Evolutionary conservation across 2,329 filamentous ascomycete species (phyloP).

Genomic region (Fusarium humuli): DNA sequence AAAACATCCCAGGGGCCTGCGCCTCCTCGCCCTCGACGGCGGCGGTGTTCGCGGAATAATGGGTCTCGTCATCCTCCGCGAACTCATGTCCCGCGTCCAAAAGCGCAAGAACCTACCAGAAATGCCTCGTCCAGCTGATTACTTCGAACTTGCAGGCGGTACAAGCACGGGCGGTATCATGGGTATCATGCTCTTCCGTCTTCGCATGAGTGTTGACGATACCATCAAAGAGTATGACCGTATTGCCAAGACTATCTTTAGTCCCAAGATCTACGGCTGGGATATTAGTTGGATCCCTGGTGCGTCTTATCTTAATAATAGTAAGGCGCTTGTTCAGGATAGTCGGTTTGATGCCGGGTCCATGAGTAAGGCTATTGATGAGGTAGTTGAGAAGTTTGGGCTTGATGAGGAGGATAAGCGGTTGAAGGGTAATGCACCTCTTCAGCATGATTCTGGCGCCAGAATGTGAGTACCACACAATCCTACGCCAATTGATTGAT

Average conservation of each 20-base stretch:
- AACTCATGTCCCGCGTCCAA: conserved; percentile 12
- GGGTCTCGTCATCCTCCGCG: conserved; percentile 16
- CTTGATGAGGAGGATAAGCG: conserved; percentile 32
- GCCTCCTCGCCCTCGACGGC: conserved; percentile 6
- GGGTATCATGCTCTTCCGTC: conserved; percentile 36
- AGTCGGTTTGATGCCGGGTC: conserved; percentile 29
- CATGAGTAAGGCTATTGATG: conserved; percentile 27
- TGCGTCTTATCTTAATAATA: conserved; percentile 17
- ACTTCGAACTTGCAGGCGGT: conserved; percentile 36
- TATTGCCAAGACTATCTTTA: conserved; percentile 30
- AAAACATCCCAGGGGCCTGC: conserved; percentile 2
- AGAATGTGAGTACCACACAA: conserved; percentile 14
- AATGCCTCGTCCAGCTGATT: conserved; percentile 18
- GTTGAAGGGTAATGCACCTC: conserved; percentile 30
- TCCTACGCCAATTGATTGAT: too few species aligned
- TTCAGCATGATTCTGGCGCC: conserved; percentile 15
- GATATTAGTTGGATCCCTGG: conserved; percentile 25
- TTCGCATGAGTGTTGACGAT: conserved; percentile 34
- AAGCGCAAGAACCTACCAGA: neutral
- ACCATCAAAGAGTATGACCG: conserved; percentile 35
- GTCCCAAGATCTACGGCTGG: conserved; percentile 27
- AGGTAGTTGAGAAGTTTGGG: conserved; percentile 24
- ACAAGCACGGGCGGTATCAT: conserved; percentile 38
- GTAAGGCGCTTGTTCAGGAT: conserved; percentile 25
- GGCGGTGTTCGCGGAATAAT: conserved; percentile 17